A percentile compares a stretch with the other conserved stretches of the same genome.
Conservation (phyloP, 2,329 filamentous ascomycete species). For the Lasiodiplodia hormozganensis region DNA sequence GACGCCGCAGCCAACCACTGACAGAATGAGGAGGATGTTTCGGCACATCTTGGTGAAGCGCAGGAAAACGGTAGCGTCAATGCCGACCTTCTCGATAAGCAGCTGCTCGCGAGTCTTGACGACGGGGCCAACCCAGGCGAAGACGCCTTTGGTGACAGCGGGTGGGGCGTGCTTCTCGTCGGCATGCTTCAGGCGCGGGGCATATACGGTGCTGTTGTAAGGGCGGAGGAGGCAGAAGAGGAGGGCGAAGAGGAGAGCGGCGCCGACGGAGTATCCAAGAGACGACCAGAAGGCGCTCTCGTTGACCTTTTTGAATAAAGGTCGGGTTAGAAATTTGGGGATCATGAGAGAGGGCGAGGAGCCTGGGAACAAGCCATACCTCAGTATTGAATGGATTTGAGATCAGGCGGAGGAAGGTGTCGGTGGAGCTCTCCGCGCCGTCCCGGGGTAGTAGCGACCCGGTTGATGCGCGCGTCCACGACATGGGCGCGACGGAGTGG, state of each 20-base stretch:
- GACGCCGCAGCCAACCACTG: conserved; percentile 75
- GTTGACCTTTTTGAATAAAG: conserved; percentile 53
- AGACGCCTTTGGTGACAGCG: conserved; percentile 81
- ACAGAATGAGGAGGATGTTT: conserved; percentile 81
- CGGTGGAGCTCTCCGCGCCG: conserved; percentile 28
- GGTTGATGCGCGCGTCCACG: conserved; percentile 4
- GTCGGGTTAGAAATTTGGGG: neutral
- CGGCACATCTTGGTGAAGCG: conserved; percentile 90
- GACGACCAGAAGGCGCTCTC: conserved; percentile 76
- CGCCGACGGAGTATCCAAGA: conserved; percentile 77
- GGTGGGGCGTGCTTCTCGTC: conserved; percentile 91
- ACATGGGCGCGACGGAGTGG: conserved; percentile 13
- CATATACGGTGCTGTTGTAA: conserved; percentile 91
- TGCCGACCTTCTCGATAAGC: conserved; percentile 80
- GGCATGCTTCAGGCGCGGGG: conserved; percentile 90
- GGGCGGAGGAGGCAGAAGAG: conserved; percentile 89
- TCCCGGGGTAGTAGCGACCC: conserved; percentile 16
- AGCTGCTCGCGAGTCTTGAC: conserved; percentile 78
- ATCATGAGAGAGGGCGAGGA: neutral
- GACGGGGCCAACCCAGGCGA: conserved; percentile 84
- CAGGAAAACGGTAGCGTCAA: conserved; percentile 91
- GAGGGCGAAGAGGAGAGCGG: conserved; percentile 76
- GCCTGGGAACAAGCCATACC: conserved; percentile 32
- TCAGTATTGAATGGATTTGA: conserved; percentile 48
- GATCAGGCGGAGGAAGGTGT: conserved; percentile 50